These are phyloP conservation scores for Xylariaceae sp. DNA, from an alignment of 2,329 filamentous ascomycete species.

Conservation along the genomic window DNA sequence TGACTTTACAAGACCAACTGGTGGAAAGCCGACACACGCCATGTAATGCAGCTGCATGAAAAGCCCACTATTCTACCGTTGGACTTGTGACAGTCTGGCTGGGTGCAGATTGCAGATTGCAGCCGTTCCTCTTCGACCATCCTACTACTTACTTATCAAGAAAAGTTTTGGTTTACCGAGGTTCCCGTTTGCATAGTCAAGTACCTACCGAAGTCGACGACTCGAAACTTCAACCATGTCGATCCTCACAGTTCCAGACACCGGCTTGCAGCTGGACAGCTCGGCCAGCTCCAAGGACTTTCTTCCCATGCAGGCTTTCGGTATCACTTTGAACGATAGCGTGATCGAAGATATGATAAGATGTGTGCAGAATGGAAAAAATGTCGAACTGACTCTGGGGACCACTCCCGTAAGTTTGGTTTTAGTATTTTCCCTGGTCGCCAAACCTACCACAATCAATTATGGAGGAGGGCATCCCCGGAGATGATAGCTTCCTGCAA, in stretches of 20 bases:
- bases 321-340: slow-evolving; percentile 62
- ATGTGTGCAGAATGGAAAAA: slow-evolving; percentile 62
- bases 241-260: slow-evolving; percentile 62
- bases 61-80: slow-evolving; percentile 43
- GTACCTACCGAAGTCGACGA: slow-evolving; percentile 14
- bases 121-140: slow-evolving; percentile 36
- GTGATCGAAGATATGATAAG: slow-evolving; percentile 69
- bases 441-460: slow-evolving; percentile 17
- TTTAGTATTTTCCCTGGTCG: slow-evolving; percentile 24
- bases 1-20: slow-evolving; percentile 14
- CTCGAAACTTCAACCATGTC: slow-evolving; percentile 51
- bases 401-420: slow-evolving; percentile 62
- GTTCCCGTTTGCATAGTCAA: slow-evolving; percentile 8
- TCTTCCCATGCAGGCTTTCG: slow-evolving; percentile 62
- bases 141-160: slow-evolving; percentile 15
- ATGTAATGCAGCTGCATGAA: slow-evolving; percentile 43
- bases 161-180: slow-evolving; percentile 10
- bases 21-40: slow-evolving; percentile 30
- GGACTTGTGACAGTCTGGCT: slow-evolving; percentile 43
- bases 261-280: slow-evolving; percentile 64
- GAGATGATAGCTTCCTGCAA: background rate
- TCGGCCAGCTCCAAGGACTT: slow-evolving; percentile 52
- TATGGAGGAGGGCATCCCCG: slow-evolving; percentile 13
- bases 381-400: slow-evolving; percentile 64
- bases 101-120: slow-evolving; percentile 41